Conservation (phyloP, 495 filamentous ascomycete genomes). For the Lichenothelia convexa region DNA sequence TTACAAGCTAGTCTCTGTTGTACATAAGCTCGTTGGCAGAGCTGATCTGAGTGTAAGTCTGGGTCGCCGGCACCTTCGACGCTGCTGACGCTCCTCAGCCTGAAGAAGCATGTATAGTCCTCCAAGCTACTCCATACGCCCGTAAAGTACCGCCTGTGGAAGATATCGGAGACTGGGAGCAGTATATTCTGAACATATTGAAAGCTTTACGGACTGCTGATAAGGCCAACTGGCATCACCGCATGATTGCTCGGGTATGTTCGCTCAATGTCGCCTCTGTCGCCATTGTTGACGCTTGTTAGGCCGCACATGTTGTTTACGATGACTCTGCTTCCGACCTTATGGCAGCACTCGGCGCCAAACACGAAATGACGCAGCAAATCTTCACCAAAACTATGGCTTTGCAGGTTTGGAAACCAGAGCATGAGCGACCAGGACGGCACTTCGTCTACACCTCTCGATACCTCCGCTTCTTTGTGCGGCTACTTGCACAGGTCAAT, state of each 20-base stretch:
- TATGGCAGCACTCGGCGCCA: conserved; percentile 41
- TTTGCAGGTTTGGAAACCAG: conserved; percentile 90
- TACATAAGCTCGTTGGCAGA: conserved; percentile 57
- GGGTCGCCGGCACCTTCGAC: background rate
- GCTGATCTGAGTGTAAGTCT: conserved; percentile 18
- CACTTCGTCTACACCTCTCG: conserved; percentile 88
- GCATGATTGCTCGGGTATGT: conserved; percentile 56
- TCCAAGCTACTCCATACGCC: conserved; percentile 38
- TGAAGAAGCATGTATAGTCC: conserved; percentile 31
- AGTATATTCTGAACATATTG: conserved; percentile 54
- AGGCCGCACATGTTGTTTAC: conserved; percentile 55
- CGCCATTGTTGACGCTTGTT: conserved; percentile 8
- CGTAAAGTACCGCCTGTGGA: conserved; percentile 27
- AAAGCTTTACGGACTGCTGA: conserved; percentile 65
- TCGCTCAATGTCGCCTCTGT: background rate
- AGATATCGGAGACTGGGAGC: conserved; percentile 49
- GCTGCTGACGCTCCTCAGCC: conserved; percentile 16
- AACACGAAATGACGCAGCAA: conserved; percentile 58
- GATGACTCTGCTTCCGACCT: conserved; percentile 29
- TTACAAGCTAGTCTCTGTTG: conserved; percentile 78
- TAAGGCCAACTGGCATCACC: conserved; percentile 94
- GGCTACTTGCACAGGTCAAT: conserved; percentile 52
- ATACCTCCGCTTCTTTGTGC: conserved; percentile 67
- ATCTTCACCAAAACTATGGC: conserved; percentile 93
- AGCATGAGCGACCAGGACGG: conserved; percentile 72